These are phyloP conservation scores for Sinapis alba DNA, from an alignment of 441 rosid species.

Conservation along the genomic window DNA sequence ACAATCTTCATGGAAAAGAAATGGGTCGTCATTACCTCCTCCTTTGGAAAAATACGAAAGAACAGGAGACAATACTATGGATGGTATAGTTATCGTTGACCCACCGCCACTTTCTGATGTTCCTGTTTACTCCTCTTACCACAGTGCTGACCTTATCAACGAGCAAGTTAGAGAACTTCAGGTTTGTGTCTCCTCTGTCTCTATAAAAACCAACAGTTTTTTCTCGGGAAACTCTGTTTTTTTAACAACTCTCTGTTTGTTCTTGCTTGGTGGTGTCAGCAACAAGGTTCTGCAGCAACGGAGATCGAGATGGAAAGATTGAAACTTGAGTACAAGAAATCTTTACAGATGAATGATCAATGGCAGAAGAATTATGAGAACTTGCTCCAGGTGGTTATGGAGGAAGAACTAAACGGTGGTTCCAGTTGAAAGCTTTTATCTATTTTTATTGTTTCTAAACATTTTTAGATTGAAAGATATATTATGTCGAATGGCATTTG, in stretches of 20 bases:
- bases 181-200: constrained; percentile 50
- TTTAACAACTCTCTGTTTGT: neutral
- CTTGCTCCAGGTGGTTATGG: constrained; percentile 63
- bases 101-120: constrained; percentile 39
- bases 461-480: neutral
- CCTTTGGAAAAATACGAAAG: constrained; percentile 60
- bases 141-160: constrained; percentile 49
- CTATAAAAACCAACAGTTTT: neutral
- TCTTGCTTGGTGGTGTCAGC: constrained; percentile 19
- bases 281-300: constrained; percentile 55
- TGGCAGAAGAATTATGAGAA: constrained; percentile 68
- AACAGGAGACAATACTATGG: constrained; percentile 45
- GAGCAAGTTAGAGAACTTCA: constrained; percentile 69
- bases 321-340: constrained; percentile 50
- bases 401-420: constrained; percentile 37
- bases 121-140: constrained; percentile 39
- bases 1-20: constrained; percentile 55
- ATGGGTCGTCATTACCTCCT: constrained; percentile 54
- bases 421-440: constrained; percentile 20
- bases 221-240: neutral
- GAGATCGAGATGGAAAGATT: constrained; percentile 72
- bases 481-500: neutral
- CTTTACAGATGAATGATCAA: constrained; percentile 50
- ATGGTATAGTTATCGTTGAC: constrained; percentile 40
- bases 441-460: neutral